Evolutionary conservation across 2,329 filamentous ascomycete genomes (phyloP).

Genomic region (Calonectria honghensis): DNA sequence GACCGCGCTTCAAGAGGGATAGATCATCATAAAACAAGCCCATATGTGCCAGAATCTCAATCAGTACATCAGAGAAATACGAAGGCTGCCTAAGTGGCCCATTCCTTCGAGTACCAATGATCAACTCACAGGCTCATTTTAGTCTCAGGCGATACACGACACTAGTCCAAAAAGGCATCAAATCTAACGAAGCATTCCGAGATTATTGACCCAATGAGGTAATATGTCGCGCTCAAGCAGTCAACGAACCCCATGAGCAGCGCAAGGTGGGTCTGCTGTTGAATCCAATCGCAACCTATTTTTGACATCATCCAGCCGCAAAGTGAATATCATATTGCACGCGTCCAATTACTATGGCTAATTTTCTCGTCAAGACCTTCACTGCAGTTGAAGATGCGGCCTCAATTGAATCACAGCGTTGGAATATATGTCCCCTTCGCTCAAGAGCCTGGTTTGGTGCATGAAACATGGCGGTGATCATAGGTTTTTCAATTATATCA

Average conservation of each 20-base stretch:
- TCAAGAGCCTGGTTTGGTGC: no score
- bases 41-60: not conserved
- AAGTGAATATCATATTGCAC: not conserved
- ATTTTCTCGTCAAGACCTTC: no score
- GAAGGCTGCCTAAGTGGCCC: no score
- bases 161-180: not conserved
- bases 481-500: no score
- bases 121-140: no score
- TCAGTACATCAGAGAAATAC: not conserved
- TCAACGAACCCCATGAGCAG: not conserved
- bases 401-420: no score
- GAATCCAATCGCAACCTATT: not conserved
- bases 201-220: not conserved
- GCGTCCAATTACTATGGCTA: no score
- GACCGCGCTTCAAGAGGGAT: not conserved
- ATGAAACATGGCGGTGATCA: no score
- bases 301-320: not conserved
- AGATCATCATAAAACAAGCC: not conserved
- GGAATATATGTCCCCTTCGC: no score
- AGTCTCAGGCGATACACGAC: no score
- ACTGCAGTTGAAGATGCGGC: no score
- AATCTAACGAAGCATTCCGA: not conserved
- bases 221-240: not conserved
- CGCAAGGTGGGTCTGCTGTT: not conserved
- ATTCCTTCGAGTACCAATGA: no score